Percentiles rank a stretch among this genome's conserved stretches.
Evolutionary conservation across 164 flowering plant species (phyloP).

Genomic region (Litsea cubeba): DNA sequence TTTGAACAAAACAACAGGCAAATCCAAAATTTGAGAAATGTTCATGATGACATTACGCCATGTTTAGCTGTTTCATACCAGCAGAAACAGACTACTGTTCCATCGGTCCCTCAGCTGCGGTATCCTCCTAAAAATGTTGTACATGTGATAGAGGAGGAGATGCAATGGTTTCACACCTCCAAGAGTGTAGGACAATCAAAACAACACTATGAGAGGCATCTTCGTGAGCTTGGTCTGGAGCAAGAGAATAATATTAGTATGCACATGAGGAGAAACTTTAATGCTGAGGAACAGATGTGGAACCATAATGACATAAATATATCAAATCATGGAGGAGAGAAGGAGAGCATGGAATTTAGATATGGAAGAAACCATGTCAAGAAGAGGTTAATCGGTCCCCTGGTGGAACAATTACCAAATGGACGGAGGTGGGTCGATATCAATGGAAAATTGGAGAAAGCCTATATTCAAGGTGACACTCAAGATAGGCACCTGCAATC

Average conservation of each 20-base stretch:
- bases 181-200: not conserved
- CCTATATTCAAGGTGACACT: too few relatives aligned
- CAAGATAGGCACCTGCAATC: not conserved
- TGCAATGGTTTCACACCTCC: not conserved
- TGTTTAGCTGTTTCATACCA: not conserved
- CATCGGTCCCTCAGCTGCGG: slow-evolving; percentile 23
- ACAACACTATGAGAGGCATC: not conserved
- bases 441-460: not conserved
- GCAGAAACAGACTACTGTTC: slow-evolving; percentile 2
- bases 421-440: not conserved
- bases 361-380: not conserved
- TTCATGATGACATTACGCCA: not conserved
- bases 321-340: slow-evolving; percentile 1
- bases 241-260: not conserved
- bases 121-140: slow-evolving; percentile 23
- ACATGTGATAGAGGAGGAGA: slow-evolving; percentile 1
- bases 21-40: not conserved
- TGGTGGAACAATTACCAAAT: not conserved
- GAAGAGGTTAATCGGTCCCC: not conserved
- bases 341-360: slow-evolving; percentile 6
- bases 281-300: not conserved
- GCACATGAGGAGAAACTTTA: not conserved
- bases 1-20: not conserved
- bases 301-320: not conserved
- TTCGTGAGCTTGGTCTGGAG: not conserved